Evolutionary conservation across 805 yeast species (phyloP), one percentile per base, ranked within the genome.

Genomic region (Yamadazyma sp.): DNA sequence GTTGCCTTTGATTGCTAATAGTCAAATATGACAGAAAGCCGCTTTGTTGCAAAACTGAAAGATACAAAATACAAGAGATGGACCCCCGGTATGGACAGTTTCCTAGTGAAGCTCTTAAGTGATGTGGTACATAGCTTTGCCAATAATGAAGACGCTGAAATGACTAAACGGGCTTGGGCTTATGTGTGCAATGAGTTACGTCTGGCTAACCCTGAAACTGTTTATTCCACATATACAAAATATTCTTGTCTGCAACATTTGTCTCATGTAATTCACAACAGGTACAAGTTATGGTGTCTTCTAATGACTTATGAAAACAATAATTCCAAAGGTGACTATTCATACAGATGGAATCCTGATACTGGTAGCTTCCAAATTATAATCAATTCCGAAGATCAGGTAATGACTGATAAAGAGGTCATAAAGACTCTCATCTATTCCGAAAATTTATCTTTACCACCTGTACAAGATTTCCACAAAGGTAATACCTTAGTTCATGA

Each of bases 201-300:
- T 15, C 46, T 50, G 5, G 64, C 63, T n/a, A 62, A 62, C 36
- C 69, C 69, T 1, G 61, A 60, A 30, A 60, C 69, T 1, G 69
- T 62, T 1, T 62, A 62, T 36, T 59, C 66, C 10, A 62, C 69
- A 2, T 62, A 62, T 32, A 62, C 69, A 19, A 62, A 62, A 35
- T 62, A 62, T 32, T 59, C 65, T 7, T 60, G 67, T 34, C 65
- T 55, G 24, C 69, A 62, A 37, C 69, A 62, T 45, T 43, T 62
- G 21, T 31, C 45, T n/a, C 57, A 61, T 33, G 69, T 62, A 12
- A 57, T 54, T 23, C 68, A 62, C 30, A 60, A 52, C 37, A 38
- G 65, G 14, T 62, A 60, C 40, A 58, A 56, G 35, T 56, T 62
- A 28, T 62, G 69, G 69, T 55, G 40, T 33, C 42, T 48, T 11